phyloP scores from a whole-genome alignment of 1,284 basidiomycete genomes.

The Chondrostereum purpureum region DNA sequence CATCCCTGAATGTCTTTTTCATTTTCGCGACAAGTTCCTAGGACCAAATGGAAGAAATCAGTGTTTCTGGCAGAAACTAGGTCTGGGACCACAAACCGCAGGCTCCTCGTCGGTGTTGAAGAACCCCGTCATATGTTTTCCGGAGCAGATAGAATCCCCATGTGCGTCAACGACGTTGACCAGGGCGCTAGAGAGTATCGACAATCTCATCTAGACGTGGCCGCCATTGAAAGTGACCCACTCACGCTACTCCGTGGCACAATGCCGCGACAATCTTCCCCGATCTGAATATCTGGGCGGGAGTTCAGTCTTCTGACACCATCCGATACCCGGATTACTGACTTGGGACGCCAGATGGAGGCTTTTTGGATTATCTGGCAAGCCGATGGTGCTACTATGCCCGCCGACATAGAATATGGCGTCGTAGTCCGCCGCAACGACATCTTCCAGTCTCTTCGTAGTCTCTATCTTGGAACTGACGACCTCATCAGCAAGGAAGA shows the following conservation, averaged over 20 bases:
- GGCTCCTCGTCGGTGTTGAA: constrained; percentile 65
- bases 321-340: constrained; percentile 14
- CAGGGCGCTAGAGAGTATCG: constrained; percentile 32
- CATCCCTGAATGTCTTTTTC: not conserved
- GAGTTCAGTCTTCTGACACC: not conserved
- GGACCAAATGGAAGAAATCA: not conserved
- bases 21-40: not conserved
- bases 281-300: constrained; percentile 49
- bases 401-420: constrained; percentile 78
- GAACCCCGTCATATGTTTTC: constrained; percentile 60
- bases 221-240: not conserved
- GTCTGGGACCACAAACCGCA: constrained; percentile 31
- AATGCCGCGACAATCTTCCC: constrained; percentile 60
- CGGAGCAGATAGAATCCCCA: constrained; percentile 60
- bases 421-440: constrained; percentile 57
- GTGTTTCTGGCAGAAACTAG: not conserved
- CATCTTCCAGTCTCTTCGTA: constrained; percentile 57
- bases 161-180: constrained; percentile 45
- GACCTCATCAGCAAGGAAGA: constrained; percentile 19
- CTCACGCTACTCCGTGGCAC: constrained; percentile 68
- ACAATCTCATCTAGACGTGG: not conserved
- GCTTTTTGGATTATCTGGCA: constrained; percentile 52
- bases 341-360: constrained; percentile 55
- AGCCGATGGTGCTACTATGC: constrained; percentile 68
- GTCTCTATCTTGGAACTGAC: constrained; percentile 51